Evolutionary conservation across 441 rosid genomes (phyloP).

Genomic region (Jatropha multifida): DNA sequence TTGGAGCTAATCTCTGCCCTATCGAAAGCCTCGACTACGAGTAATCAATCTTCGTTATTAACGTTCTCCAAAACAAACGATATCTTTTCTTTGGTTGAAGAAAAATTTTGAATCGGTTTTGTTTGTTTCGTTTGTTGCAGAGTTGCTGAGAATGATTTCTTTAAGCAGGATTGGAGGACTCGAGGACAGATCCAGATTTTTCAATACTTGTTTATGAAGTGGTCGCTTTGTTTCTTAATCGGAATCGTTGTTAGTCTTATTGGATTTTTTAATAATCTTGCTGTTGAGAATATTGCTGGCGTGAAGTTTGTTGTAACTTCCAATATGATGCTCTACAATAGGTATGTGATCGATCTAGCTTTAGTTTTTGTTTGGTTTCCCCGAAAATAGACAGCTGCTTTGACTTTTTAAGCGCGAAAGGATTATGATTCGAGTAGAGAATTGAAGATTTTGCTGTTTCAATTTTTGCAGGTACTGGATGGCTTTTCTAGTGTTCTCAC

Average conservation of each 20-base stretch:
- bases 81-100: neutral
- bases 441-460: neutral
- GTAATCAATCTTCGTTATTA: constrained; percentile 26
- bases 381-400: neutral
- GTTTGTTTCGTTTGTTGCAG: constrained; percentile 29
- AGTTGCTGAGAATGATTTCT: constrained; percentile 79
- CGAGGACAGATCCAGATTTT: constrained; percentile 51
- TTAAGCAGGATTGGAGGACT: constrained; percentile 87
- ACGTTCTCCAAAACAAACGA: neutral
- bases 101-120: neutral
- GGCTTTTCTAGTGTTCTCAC: constrained; percentile 66
- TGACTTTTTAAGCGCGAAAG: neutral
- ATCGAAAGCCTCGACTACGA: constrained; percentile 93
- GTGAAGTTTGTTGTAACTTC: constrained; percentile 76
- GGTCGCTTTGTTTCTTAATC: constrained; percentile 65
- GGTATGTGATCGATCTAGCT: constrained; percentile 35
- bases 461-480: constrained; percentile 45
- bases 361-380: neutral
- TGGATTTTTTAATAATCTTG: constrained; percentile 77
- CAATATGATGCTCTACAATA: constrained; percentile 63
- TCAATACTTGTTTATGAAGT: constrained; percentile 75
- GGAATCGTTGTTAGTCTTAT: constrained; percentile 65
- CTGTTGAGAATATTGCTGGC: constrained; percentile 83
- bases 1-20: constrained; percentile 69
- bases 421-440: neutral